A percentile compares a stretch with the other conserved stretches of the same genome.
Evolutionary conservation across 768 basidiomycete species (phyloP).

Genomic region (Macrolepiota dolichaula): DNA sequence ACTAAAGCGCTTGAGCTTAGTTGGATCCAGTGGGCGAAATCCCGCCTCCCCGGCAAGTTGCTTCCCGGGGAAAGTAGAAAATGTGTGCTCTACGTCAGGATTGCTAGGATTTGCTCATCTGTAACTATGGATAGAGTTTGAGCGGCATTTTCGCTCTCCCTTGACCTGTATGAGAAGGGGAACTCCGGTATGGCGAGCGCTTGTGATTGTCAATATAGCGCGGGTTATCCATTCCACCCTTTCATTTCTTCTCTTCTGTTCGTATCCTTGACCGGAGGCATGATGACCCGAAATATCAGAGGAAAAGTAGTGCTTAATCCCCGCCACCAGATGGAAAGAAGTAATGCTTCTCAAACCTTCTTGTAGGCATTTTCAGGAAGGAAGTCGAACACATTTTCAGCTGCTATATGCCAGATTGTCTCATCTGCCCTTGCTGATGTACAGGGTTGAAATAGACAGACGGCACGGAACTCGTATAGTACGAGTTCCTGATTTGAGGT

Average conservation of each 20-base stretch:
- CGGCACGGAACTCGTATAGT: too few relatives aligned
- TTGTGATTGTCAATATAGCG: too few relatives aligned
- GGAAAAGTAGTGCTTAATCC: background rate
- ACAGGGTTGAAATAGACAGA: too few relatives aligned
- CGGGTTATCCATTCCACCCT: too few relatives aligned
- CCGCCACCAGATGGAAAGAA: background rate
- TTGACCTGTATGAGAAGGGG: too few relatives aligned
- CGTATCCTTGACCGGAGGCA: too few relatives aligned
- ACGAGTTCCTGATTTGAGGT: too few relatives aligned
- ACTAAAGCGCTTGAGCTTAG: too few relatives aligned
- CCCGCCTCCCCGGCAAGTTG: background rate
- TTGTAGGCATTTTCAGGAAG: background rate
- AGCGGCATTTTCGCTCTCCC: too few relatives aligned
- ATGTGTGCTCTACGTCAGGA: background rate
- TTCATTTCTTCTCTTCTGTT: too few relatives aligned
- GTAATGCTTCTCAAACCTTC: background rate
- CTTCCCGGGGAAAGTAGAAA: background rate
- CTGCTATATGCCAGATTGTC: background rate
- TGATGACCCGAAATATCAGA: background rate
- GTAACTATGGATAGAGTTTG: background rate
- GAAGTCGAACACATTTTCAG: background rate
- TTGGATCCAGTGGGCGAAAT: background rate
- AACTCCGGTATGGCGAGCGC: too few relatives aligned
- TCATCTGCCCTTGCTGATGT: too few relatives aligned
- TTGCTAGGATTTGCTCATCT: background rate